Evolutionary conservation across 2,329 filamentous ascomycete species (phyloP), one percentile per base, ranked within the genome.

Genomic region (Cadophora sp.): DNA sequence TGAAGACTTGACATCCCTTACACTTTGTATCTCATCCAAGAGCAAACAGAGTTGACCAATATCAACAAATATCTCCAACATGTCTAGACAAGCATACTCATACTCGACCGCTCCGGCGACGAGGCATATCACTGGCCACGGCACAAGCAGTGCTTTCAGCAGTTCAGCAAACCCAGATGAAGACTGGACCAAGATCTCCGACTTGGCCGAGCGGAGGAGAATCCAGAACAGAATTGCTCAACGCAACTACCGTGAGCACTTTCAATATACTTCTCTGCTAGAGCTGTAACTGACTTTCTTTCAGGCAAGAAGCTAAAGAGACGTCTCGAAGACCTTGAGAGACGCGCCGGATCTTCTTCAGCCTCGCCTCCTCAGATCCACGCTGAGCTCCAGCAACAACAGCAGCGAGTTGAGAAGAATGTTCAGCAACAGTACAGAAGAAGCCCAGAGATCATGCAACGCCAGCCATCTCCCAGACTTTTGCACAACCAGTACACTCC

Each of bases 161-260:
- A 92, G 91, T 76, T 97, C 93, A 72, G 95, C 94, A 76, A 97
- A 97, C 80, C 92, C 95, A 65, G 94, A 97, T 78, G 95, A 98
- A 83, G 95, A 98, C 83, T 98, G 95, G 95, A 97, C 95, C 79
- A 97, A 97, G 88, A 97, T 98, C 79, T 97, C 95, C 67, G 95
- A 98, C 81, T 90, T 98, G 69, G 95, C 94, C 62, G 95, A 98
- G 83, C 90, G 96, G 78, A 87, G 94, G 77, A 89, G 94, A 79
- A 97, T 97, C 83, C 94, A 98, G 83, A 98, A 98, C 83, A 90
- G 95, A 75, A 97, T 98, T 85, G 95, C 95, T 74, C 95, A 98
- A 83, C 91, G 94, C 77, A 97, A 97, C 84, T 97, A 97, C 84
- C 94, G 94, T 97, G 85, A 79, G 90, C 86, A 64, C n/a, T 26